Conservation (phyloP, 2,329 filamentous ascomycete genomes). For the Fusarium sp. region DNA sequence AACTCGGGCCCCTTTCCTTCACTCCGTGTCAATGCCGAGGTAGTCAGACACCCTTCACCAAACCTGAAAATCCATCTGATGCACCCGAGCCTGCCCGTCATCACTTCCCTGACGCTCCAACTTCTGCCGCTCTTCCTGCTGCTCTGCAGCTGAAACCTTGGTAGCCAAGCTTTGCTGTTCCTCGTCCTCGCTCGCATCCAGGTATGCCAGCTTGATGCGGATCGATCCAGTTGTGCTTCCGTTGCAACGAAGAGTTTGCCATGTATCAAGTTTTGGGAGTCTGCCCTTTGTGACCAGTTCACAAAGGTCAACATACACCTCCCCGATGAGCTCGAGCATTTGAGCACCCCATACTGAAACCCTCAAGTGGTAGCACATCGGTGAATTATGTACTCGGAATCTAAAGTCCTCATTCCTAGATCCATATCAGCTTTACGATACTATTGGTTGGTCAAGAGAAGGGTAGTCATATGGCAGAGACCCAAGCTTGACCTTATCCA, state of each 20-base stretch:
- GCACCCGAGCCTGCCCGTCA: constrained; percentile 37
- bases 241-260: constrained; percentile 39
- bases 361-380: constrained; percentile 44
- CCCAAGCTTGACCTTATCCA: neutral
- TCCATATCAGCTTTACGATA: constrained; percentile 30
- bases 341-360: constrained; percentile 43
- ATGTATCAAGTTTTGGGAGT: constrained; percentile 36
- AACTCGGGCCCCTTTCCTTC: constrained; percentile 4
- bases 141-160: constrained; percentile 29
- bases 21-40: constrained; percentile 13
- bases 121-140: constrained; percentile 33
- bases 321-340: constrained; percentile 44
- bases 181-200: constrained; percentile 36
- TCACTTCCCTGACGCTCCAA: constrained; percentile 31
- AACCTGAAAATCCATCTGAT: constrained; percentile 44
- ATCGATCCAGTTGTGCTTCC: constrained; percentile 35
- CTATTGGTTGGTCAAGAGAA: constrained; percentile 10
- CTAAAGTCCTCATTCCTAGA: constrained; percentile 44
- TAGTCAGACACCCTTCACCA: constrained; percentile 29
- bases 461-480: too few species aligned
- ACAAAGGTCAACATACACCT: constrained; percentile 41
- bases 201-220: constrained; percentile 33
- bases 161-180: constrained; percentile 35
- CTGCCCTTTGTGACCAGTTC: constrained; percentile 36
- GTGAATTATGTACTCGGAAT: constrained; percentile 42